Base-by-base conservation (phyloP, 768 basidiomycete genomes). In the Lentinula sp. region DNA sequence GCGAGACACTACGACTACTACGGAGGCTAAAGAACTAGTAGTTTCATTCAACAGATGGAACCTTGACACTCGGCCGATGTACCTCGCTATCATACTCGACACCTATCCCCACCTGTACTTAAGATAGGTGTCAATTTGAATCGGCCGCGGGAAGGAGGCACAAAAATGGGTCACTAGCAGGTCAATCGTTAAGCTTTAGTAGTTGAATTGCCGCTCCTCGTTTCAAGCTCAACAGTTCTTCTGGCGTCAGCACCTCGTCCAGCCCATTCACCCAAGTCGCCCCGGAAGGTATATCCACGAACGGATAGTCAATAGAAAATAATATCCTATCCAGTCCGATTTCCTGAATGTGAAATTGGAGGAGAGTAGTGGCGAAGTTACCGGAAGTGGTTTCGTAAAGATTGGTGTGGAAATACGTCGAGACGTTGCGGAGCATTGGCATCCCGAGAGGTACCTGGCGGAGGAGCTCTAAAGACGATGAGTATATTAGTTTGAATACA, bases 371-470 rank as follows among this genome's bases (percentile, higher is more conserved):
- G 3, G 73, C 74, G 57, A 79, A 78, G 59, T 77, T 76, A 1
- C 77, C 77, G 10, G 77, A 76, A 0, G 73, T 72, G 0, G 77
- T 79, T 62, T 77, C 76, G 59, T 71, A 74, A 7, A 79, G 65
- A 48, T 77, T 79, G 28, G 72, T 73, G 16, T 66, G 65, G 69
- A 74, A 77, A 55, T 79, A 79, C 0, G 70, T 71, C 1, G 75
- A 71, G 5, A 71, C 68, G 52, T 77, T 77, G 45, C 66, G 67
- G 53, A 71, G 69, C 75, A 79, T 79, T 0, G 72, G 70, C 65
- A 77, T 72, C 6, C 58, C 58, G 13, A 49, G 28, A 20, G 58
- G 58, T 2, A 35, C 23, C 36, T 59, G 58, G 20, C 32, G 23
- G 9, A 13, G 23, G 15, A 59, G 58, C 15, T 50, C 58, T 59